These are phyloP conservation scores for Bruguiera hainesii DNA, from an alignment of 441 rosid genomes.

Conservation along the genomic window DNA sequence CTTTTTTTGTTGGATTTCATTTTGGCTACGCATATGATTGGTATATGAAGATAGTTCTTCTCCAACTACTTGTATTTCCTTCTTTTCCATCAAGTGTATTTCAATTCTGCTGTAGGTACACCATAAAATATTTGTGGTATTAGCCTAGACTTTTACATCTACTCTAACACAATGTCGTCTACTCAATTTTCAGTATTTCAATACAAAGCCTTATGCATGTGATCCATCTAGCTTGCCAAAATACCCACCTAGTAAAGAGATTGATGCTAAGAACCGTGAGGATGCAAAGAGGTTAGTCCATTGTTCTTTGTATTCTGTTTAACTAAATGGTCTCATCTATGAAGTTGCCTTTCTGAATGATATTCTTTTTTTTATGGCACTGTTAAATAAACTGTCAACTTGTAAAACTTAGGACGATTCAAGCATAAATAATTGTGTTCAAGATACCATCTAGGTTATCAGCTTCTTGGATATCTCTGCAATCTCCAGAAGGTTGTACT, in stretches of 20 bases:
- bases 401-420: background rate
- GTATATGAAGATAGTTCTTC: constrained; percentile 1
- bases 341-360: background rate
- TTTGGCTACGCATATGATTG: background rate
- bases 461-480: background rate
- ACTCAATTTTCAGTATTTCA: constrained; percentile 43
- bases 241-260: constrained; percentile 89
- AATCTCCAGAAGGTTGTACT: background rate
- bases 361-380: background rate
- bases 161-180: constrained; percentile 10
- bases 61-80: background rate
- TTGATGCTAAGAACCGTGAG: constrained; percentile 83
- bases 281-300: constrained; percentile 53
- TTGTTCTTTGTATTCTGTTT: background rate
- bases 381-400: background rate
- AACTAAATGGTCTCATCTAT: background rate
- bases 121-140: no score
- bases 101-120: background rate
- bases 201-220: constrained; percentile 73
- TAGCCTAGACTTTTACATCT: constrained; percentile 3
- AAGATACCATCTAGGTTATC: no score
- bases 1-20: background rate
- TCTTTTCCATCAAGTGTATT: constrained; percentile 5
- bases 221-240: constrained; percentile 84
- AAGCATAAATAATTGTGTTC: background rate